Evolutionary conservation across 805 yeast species (phyloP), one percentile per base, ranked within the genome.

Genomic region (Tetrapisispora pingtungensis): DNA sequence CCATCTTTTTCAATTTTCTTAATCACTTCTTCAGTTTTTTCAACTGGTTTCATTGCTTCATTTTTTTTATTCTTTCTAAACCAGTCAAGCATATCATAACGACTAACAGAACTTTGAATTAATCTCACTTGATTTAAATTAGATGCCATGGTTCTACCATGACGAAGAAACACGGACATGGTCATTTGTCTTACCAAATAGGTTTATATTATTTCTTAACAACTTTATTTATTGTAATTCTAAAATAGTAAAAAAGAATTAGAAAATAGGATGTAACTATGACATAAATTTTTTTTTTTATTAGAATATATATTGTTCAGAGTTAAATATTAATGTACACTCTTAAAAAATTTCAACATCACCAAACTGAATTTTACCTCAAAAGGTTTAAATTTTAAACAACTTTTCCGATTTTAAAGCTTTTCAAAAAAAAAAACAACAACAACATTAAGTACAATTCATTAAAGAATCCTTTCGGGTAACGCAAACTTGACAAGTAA

Each of bases 31-130:
- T 59, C 50, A 1, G 66, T 61, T 33, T 52, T 54, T 50, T 54
- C 52, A 19, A 45, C 36, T 17, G 51, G 40, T 7, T 42, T 45
- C 7, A 17, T n/a, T n/a, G n/a, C 20, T 5, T 43, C 32, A 36
- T 50, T 48, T 27, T 59, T 55, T 42, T 56, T 59, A 52, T 61
- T 65, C 39, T 54, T 51, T 40, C 57, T 63, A 46, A 68, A 65
- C 73, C 73, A 68, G 34, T 67, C 66, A 60, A 68, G 55, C 50
- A 68, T 65, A 22, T 69, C 67, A 10, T 19, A 40, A 19, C 33
- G 44, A 14, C 38, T 15, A 4, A 33, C 36, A 3, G 30, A 32
- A 18, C 22, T 10, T 35, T 34, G 40, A 4, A 41, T 19, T 20
- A 19, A 19, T 26, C 43, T 33, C 17, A 14, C n/a, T 13, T 13